phyloP scores from a whole-genome alignment of 306 rosid genomes.

The Cicer cuneatum region DNA sequence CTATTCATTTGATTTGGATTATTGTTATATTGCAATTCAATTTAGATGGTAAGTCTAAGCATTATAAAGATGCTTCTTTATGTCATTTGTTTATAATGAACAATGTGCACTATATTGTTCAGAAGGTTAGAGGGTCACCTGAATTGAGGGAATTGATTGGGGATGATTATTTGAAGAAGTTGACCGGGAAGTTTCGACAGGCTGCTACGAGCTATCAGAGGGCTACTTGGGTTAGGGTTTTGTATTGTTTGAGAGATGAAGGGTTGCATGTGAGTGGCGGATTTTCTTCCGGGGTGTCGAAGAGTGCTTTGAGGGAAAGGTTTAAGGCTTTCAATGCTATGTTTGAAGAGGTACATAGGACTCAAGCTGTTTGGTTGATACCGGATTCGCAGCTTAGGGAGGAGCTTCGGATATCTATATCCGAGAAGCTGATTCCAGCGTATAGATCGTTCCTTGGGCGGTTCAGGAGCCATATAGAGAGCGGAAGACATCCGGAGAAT shows the following conservation, averaged over 20 bases:
- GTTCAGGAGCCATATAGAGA: constrained; percentile 88
- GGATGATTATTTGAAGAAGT: constrained; percentile 82
- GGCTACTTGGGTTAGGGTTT: constrained; percentile 90
- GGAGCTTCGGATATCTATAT: constrained; percentile 87
- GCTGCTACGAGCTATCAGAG: constrained; percentile 96
- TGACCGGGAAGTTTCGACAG: constrained; percentile 81
- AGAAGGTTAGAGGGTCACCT: constrained; percentile 86
- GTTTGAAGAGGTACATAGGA: constrained; percentile 97
- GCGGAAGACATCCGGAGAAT: constrained; percentile 94
- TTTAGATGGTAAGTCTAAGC: constrained; percentile 92
- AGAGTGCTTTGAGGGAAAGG: constrained; percentile 91
- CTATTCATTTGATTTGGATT: constrained; percentile 95
- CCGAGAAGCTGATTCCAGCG: constrained; percentile 90
- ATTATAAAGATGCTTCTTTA: constrained; percentile 78
- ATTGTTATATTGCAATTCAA: constrained; percentile 89
- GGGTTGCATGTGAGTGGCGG: constrained; percentile 91
- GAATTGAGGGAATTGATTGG: constrained; percentile 92
- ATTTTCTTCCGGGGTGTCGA: constrained; percentile 90
- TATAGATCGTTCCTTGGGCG: constrained; percentile 94
- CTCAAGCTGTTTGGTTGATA: constrained; percentile 84
- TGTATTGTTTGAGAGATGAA: constrained; percentile 88
- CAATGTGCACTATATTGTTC: constrained; percentile 97
- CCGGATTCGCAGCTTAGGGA: constrained; percentile 97
- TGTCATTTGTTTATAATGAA: constrained; percentile 89
- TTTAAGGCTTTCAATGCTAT: constrained; percentile 92